Conservation (phyloP, 345 rosid species). For the Brassica carinata region DNA sequence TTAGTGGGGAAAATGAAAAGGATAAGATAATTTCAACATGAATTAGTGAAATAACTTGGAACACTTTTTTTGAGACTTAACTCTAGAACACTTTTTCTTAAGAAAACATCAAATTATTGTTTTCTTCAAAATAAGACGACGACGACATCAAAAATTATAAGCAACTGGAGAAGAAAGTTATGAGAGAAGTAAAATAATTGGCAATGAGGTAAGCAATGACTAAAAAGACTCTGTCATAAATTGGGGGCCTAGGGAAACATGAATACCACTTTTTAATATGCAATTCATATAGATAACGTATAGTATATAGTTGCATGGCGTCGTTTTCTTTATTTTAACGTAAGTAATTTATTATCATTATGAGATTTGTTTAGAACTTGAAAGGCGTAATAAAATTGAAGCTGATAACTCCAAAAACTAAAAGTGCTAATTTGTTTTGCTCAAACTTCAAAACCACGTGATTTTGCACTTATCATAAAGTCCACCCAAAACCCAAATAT, state of each 20-base stretch:
- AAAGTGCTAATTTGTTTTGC: slow-evolving; percentile 40
- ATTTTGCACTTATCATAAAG: slow-evolving; percentile 38
- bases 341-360: neutral
- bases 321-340: slow-evolving; percentile 8
- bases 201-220: slow-evolving; percentile 39
- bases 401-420: slow-evolving; percentile 23
- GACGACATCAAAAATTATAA: neutral
- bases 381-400: slow-evolving; percentile 11
- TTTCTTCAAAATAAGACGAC: neutral
- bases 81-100: neutral
- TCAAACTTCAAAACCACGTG: slow-evolving; percentile 43
- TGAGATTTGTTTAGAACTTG: neutral
- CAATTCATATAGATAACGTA: neutral
- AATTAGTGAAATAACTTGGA: no score
- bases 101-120: neutral
- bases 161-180: slow-evolving; percentile 23
- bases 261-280: slow-evolving; percentile 5
- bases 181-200: slow-evolving; percentile 17
- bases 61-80: no score
- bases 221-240: slow-evolving; percentile 28
- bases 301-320: slow-evolving; percentile 31
- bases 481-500: slow-evolving; percentile 19
- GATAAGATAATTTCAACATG: no score
- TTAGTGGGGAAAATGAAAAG: no score
- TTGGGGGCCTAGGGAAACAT: slow-evolving; percentile 29